Base-by-base conservation (phyloP, 192 early-diverging fungal species). In the Podochytrium sp. region DNA sequence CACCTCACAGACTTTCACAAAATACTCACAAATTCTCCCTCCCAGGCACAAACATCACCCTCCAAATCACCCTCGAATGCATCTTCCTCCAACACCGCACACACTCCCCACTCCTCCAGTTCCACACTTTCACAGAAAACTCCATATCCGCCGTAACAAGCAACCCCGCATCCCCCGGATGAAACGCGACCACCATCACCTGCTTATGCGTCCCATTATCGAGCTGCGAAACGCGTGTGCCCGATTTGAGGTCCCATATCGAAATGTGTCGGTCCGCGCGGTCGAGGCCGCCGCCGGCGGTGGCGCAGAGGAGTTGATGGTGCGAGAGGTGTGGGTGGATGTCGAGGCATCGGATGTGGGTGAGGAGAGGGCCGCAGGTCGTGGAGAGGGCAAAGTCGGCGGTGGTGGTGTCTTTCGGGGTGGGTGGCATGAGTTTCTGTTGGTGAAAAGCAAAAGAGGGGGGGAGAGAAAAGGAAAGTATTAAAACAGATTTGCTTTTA, bases 91-190 rank as follows among this genome's bases (percentile, higher is more conserved):
- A 88, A 14, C 59, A 23, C 33, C 78, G 57, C 3, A 84, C 14
- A 14, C 85, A 41, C 16, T 51, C 34, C 32, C 67, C 64, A 2
- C 55, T 57, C 35, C 68, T 56, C 86, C 84, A 87, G 59, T 87
- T 74, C 86, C 86, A 87, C 38, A 87, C 64, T 68, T 88, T 88
- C 16, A 87, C 84, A 56, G 81, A 79, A 74, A 86, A 86, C 42
- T 86, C 86, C 84, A 88, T 86, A 55, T 88, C 86, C 6, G 76
- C 77, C 27, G 70, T 74, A n/a, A 87, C 33, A 5, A 87, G 69
- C 16, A 83, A 52, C 7, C 79, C 63, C 37, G 70, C 58, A 39
- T 75, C 37, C 2, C 49, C 66, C 18, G 82, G 82, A 72, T 87
- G 80, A 37, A 87, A 87, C 5, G 56, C 62, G 7, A 85, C 39